These are phyloP conservation scores for Gleditsia sinensis DNA, from an alignment of 306 rosid genomes.

Conservation along the genomic window DNA sequence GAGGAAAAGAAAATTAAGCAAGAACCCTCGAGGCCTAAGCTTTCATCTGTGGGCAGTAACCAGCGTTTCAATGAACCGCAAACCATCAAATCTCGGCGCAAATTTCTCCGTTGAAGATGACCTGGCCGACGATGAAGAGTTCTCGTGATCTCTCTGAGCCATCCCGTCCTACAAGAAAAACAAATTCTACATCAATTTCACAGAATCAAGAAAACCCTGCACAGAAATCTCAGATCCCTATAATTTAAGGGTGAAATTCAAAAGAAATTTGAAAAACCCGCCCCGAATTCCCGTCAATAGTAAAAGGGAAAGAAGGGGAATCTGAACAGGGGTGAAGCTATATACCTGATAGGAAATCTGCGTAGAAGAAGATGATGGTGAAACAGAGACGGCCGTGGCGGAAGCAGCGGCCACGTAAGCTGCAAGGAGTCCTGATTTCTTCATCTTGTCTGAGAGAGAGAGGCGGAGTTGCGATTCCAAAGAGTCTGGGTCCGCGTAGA, in stretches of 20 bases:
- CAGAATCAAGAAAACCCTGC: background rate
- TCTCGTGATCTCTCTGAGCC: background rate
- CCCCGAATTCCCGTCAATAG: background rate
- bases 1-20: background rate
- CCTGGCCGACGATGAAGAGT: conserved; percentile 7
- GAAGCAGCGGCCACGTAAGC: conserved; percentile 53
- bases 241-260: background rate
- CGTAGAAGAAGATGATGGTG: conserved; percentile 30
- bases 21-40: background rate
- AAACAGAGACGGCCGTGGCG: conserved; percentile 41
- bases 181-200: background rate
- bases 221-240: conserved; percentile 18
- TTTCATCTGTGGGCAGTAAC: conserved; percentile 86
- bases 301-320: background rate
- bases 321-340: background rate
- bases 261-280: background rate
- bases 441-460: conserved; percentile 31
- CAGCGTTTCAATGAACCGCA: conserved; percentile 88
- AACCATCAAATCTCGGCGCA: conserved; percentile 83
- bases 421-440: conserved; percentile 44
- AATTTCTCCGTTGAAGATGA: conserved; percentile 57
- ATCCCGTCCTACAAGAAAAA: conserved; percentile 32
- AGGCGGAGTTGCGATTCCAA: background rate
- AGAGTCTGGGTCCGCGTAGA: background rate
- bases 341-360: conserved; percentile 41